These are phyloP conservation scores for Penicillium manginii DNA, from an alignment of 495 filamentous ascomycete species.

Conservation along the genomic window DNA sequence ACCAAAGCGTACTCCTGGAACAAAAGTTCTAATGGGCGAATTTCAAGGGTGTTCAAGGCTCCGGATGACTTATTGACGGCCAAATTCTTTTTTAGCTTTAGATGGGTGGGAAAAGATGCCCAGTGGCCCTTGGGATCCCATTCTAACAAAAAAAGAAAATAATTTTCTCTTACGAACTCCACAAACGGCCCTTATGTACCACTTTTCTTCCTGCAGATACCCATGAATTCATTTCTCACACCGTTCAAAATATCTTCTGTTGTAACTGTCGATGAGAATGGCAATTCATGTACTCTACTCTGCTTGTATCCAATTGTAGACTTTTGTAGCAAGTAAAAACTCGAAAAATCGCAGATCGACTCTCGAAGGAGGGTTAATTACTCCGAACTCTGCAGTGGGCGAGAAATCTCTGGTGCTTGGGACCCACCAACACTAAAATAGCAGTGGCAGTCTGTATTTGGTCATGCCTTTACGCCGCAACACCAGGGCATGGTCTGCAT, in stretches of 20 bases:
- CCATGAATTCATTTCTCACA: constrained; percentile 54
- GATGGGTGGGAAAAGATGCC: constrained; percentile 38
- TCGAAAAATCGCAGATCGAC: too few species aligned
- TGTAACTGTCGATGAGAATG: constrained; percentile 25
- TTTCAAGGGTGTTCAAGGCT: constrained; percentile 32
- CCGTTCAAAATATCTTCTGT: constrained; percentile 31
- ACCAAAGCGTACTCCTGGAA: constrained; percentile 22
- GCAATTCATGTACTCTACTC: constrained; percentile 33
- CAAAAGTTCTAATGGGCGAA: constrained; percentile 33
- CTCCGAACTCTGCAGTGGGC: too few species aligned
- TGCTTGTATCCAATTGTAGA: constrained; percentile 7
- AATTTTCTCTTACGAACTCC: constrained; percentile 35
- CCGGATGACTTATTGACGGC: constrained; percentile 38
- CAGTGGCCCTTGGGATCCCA: constrained; percentile 24
- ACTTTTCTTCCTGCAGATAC: constrained; percentile 47
- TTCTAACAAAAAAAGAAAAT: constrained; percentile 33
- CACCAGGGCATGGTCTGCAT: too few species aligned
- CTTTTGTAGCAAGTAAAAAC: neutral
- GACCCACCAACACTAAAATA: too few species aligned
- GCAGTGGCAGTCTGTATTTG: too few species aligned
- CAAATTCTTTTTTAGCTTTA: constrained; percentile 42
- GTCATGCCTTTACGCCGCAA: too few species aligned
- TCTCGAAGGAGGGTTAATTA: too few species aligned
- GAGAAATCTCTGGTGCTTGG: too few species aligned
- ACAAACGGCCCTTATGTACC: constrained; percentile 41